Evolutionary conservation across 1,284 basidiomycete genomes (phyloP).

Genomic region (Fomitopsis betulina): DNA sequence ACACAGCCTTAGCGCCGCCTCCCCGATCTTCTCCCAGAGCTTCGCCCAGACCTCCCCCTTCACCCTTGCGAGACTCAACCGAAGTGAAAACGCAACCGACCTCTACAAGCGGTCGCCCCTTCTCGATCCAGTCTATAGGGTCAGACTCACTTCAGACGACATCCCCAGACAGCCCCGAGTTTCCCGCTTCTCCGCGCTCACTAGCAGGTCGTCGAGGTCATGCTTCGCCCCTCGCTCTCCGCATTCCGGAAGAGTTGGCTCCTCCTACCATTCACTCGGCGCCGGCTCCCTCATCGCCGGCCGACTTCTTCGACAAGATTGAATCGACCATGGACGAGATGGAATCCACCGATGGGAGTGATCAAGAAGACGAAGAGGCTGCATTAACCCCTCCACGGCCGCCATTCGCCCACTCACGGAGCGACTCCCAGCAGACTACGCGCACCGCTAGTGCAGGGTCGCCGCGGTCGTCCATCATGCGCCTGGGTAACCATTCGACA

Average conservation of each 20-base stretch:
- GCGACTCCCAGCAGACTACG: conserved; percentile 6
- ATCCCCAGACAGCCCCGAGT: not conserved
- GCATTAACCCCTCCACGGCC: not conserved
- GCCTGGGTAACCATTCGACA: conserved; percentile 35
- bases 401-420: conserved; percentile 7
- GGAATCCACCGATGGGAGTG: conserved; percentile 50
- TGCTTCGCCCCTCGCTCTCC: conserved; percentile 20
- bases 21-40: conserved; percentile 44
- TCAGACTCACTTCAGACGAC: not conserved
- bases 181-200: conserved; percentile 4
- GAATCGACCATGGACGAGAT: conserved; percentile 67
- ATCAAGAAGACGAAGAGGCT: conserved; percentile 27
- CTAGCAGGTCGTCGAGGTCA: conserved; percentile 24
- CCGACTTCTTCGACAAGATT: conserved; percentile 71
- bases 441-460: conserved; percentile 13
- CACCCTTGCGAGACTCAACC: not conserved
- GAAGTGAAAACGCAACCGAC: not conserved
- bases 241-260: conserved; percentile 20
- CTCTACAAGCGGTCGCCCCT: not conserved
- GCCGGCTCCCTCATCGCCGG: conserved; percentile 54
- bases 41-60: conserved; percentile 9
- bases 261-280: conserved; percentile 36
- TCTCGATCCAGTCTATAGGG: not conserved
- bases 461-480: conserved; percentile 33
- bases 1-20: conserved; percentile 44